Base-by-base conservation (phyloP, 1,284 basidiomycete genomes). In the Moniliophthora roreri region DNA sequence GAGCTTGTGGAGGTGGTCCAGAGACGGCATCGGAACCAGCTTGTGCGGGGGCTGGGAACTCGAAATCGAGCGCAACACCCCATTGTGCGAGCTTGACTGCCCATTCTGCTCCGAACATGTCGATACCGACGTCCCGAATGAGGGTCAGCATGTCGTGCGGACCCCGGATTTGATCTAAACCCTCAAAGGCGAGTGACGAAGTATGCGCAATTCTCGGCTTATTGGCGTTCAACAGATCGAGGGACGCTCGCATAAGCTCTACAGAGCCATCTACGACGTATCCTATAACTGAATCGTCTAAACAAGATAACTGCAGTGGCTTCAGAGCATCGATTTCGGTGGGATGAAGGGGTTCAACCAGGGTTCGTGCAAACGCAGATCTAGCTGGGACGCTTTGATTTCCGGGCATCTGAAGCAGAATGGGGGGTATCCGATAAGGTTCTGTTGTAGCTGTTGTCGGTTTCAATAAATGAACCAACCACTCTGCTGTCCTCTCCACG, bases 11-110 rank as follows among this genome's bases (percentile, higher is more conserved):
- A 52, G 52, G 24, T 42, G 45, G 41, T 16, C 1, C 18, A 6
- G 40, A 16, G 28, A 20, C 40, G 50, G n/a, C n/a, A 32, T 18
- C 11, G 34, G 18, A 11, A 21, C 48, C 16, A 10, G 47, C 34
- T 13, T 45, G 28, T 6, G 41, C 24, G n/a, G 70, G 66, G 0
- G 72, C 75, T 0, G 90, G 89, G 65, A 93, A 93, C 2, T 63
- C 63, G 65, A 93, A 92, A 62, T 92, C 89, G 3, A 93, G 70
- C 0, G 84, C 87, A 23, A 93, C 69, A 15, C 91, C 91, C 16
- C 82, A 63, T 53, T 83, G 74, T 5, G 86, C 86, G 1, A 82
- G 80, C 10, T 76, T 66, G 60, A 85, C 80, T 0, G 82, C 88
- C 84, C 87, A 93, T 10, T 74, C 73, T 0, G 80, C 78, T 60